Conservation (phyloP, 2,329 filamentous ascomycete genomes). For the Neofusicoccum kwambonambiense region DNA sequence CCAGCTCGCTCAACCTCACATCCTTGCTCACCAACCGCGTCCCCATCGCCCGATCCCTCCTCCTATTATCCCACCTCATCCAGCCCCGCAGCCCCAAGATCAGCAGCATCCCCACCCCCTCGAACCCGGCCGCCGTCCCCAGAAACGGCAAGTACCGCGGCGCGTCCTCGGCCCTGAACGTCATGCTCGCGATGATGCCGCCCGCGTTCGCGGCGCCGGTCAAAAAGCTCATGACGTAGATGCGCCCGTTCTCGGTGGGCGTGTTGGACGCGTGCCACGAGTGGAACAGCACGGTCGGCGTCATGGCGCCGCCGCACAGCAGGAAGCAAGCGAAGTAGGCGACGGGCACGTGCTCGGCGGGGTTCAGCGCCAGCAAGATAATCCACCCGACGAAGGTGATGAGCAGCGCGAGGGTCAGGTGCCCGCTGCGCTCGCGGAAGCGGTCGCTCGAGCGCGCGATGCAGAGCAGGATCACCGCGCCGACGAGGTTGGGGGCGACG, state of each 20-base stretch:
- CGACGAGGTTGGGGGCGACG: constrained; percentile 17
- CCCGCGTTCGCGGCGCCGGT: constrained; percentile 10
- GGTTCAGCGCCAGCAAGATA: constrained; percentile 4
- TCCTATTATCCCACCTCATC: constrained; percentile 16
- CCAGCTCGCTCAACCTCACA: constrained; percentile 13
- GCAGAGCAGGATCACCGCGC: constrained; percentile 2
- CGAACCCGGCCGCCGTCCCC: neutral
- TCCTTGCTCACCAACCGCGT: constrained; percentile 9
- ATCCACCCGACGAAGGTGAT: constrained; percentile 15
- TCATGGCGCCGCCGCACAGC: constrained; percentile 16
- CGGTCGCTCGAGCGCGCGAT: constrained; percentile 11
- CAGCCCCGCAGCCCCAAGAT: constrained; percentile 13
- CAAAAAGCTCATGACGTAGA: constrained; percentile 14
- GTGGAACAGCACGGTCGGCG: constrained; percentile 14
- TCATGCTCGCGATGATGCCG: constrained; percentile 6
- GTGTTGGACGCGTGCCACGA: constrained; percentile 15
- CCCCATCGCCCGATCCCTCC: constrained; percentile 13
- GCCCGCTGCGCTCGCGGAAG: constrained; percentile 10
- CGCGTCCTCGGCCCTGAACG: constrained; percentile 8
- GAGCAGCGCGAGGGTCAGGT: constrained; percentile 11
- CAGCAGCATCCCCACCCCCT: constrained; percentile 11
- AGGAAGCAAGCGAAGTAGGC: constrained; percentile 16
- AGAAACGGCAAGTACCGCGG: constrained; percentile 16
- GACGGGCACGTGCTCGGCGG: neutral
- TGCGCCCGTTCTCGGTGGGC: constrained; percentile 14